Conservation (phyloP, 495 filamentous ascomycete species). For the Rostrohypoxylon terebratum region DNA sequence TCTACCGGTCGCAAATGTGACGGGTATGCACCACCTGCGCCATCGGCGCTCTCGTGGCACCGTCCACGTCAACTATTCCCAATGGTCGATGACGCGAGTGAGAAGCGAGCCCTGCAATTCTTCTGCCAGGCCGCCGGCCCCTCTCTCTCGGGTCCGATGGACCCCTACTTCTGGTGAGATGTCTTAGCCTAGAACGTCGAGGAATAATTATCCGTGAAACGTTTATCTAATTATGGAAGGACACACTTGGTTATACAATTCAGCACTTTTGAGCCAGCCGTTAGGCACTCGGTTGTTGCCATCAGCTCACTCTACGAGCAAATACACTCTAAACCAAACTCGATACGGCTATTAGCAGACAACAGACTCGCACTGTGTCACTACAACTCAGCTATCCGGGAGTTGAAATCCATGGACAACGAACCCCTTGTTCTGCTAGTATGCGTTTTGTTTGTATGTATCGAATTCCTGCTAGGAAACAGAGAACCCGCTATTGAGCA, state of each 20-base stretch:
- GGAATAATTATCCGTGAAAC: background rate
- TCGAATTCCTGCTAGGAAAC: slow-evolving; percentile 67
- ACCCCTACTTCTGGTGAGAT: slow-evolving; percentile 63
- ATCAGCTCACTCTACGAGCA: slow-evolving; percentile 67
- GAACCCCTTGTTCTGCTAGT: slow-evolving; percentile 64
- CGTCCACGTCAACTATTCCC: slow-evolving; percentile 44
- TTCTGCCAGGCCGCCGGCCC: slow-evolving; percentile 63
- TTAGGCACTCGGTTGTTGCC: slow-evolving; percentile 69
- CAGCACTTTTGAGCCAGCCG: slow-evolving; percentile 66
- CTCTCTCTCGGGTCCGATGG: slow-evolving; percentile 62
- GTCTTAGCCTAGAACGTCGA: background rate
- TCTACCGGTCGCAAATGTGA: slow-evolving; percentile 63
- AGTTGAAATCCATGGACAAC: slow-evolving; percentile 52
- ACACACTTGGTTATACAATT: slow-evolving; percentile 66
- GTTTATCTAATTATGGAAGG: slow-evolving; percentile 36
- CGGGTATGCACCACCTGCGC: slow-evolving; percentile 43
- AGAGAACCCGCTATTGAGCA: slow-evolving; percentile 57
- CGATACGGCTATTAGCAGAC: slow-evolving; percentile 44
- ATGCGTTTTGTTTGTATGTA: slow-evolving; percentile 69
- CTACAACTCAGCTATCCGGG: slow-evolving; percentile 67
- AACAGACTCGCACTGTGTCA: slow-evolving; percentile 62
- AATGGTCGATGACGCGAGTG: slow-evolving; percentile 35
- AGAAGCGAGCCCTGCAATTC: slow-evolving; percentile 63
- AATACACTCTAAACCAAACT: slow-evolving; percentile 5
- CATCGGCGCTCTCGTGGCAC: slow-evolving; percentile 37